Evolutionary conservation across 352 stramenopile species (phyloP).

Genomic region (Pythium chondricola): DNA sequence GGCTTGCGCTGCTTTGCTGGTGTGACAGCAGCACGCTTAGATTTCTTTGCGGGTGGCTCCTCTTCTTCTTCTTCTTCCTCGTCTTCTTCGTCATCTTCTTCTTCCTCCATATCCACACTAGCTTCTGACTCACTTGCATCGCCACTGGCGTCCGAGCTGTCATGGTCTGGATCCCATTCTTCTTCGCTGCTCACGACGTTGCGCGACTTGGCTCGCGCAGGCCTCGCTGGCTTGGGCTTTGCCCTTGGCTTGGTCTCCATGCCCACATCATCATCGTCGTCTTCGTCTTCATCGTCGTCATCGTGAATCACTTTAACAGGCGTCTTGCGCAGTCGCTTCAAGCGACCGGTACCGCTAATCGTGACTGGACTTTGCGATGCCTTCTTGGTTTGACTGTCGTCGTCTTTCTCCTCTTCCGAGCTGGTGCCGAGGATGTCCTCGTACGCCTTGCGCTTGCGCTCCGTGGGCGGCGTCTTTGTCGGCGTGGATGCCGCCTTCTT

Average conservation of each 20-base stretch:
- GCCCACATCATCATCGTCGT: slow-evolving; percentile 26
- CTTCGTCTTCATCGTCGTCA: slow-evolving; percentile 72
- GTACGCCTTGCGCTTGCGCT: slow-evolving; percentile 49
- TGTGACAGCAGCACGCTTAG: slow-evolving; percentile 26
- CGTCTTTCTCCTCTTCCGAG: slow-evolving; percentile 49
- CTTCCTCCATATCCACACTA: slow-evolving; percentile 17
- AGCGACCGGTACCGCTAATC: slow-evolving; percentile 23
- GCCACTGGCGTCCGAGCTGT: slow-evolving; percentile 13
- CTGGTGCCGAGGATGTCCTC: slow-evolving; percentile 67
- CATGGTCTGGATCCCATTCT: slow-evolving; percentile 24
- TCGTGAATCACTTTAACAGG: slow-evolving; percentile 53
- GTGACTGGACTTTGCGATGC: slow-evolving; percentile 23
- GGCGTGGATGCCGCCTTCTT: slow-evolving; percentile 6
- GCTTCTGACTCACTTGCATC: slow-evolving; percentile 25
- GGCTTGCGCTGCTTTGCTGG: slow-evolving; percentile 16
- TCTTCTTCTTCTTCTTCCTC: slow-evolving; percentile 35
- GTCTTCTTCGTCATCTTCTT: slow-evolving; percentile 31
- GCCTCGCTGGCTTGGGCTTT: neutral
- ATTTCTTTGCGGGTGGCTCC: slow-evolving; percentile 39
- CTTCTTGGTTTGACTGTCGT: slow-evolving; percentile 10
- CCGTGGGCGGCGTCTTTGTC: neutral
- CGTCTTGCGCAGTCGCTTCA: slow-evolving; percentile 21
- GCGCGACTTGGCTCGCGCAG: no score
- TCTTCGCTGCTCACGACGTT: slow-evolving; percentile 43
- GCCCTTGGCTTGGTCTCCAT: slow-evolving; percentile 1